Percentiles rank a stretch among this genome's conserved stretches.
Conservation (phyloP, 2,329 filamentous ascomycete genomes). For the Biscogniauxia sp. region DNA sequence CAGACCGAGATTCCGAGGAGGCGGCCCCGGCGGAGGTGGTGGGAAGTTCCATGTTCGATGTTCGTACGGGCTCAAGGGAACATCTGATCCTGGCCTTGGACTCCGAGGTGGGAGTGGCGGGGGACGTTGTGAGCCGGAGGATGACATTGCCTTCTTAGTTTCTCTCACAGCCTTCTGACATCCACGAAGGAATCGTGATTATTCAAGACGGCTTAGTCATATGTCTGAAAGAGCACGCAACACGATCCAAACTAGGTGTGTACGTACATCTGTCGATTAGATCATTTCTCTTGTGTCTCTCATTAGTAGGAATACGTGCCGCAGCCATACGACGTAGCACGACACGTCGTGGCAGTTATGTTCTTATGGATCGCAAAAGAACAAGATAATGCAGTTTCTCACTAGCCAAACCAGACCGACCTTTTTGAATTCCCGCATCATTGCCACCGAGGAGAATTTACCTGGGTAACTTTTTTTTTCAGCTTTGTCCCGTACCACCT, state of each 20-base stretch:
- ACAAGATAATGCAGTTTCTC: neutral
- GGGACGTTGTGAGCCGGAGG: conserved; percentile 8
- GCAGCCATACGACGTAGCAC: neutral
- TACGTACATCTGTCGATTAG: no score
- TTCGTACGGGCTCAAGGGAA: conserved; percentile 1
- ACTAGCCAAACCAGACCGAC: neutral
- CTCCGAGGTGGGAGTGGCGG: conserved; percentile 22
- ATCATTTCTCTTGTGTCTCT: no score
- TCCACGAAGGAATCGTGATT: neutral
- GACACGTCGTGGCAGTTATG: neutral
- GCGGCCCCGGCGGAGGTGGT: conserved; percentile 13
- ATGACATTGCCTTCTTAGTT: conserved; percentile 11
- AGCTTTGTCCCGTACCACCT: neutral
- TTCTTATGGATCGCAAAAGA: neutral
- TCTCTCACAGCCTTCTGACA: neutral
- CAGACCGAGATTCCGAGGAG: conserved; percentile 8
- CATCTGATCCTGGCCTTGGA: conserved; percentile 13
- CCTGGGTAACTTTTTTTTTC: neutral
- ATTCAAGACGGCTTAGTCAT: neutral
- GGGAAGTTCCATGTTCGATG: conserved; percentile 10
- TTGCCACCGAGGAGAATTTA: neutral
- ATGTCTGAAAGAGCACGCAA: neutral
- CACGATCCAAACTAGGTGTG: no score
- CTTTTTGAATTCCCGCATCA: neutral
- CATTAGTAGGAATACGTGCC: no score